phyloP scores from a whole-genome alignment of 2,329 filamentous ascomycete genomes.

The Monilinia vaccinii-corymbosi region DNA sequence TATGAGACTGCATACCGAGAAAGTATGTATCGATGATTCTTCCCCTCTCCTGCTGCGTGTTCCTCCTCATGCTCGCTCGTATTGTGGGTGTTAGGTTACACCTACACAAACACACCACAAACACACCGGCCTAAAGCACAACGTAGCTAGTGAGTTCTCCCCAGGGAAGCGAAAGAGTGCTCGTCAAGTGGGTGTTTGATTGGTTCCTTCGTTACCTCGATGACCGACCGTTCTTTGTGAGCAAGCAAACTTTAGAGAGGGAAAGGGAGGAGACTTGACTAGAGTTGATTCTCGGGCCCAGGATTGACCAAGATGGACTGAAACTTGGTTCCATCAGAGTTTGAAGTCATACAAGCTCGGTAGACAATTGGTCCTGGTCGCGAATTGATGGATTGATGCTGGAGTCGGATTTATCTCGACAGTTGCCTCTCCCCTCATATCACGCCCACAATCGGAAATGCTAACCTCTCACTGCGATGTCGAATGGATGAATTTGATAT shows the following conservation, averaged over 20 bases:
- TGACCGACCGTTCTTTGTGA: background rate
- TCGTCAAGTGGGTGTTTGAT: background rate
- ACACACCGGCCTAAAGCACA: background rate
- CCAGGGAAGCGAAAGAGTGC: background rate
- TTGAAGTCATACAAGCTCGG: background rate
- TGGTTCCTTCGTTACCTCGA: background rate
- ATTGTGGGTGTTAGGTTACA: background rate
- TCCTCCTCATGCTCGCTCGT: too few relatives aligned
- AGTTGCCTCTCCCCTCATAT: too few relatives aligned
- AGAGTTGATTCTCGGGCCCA: background rate
- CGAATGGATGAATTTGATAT: background rate
- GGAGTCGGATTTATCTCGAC: too few relatives aligned
- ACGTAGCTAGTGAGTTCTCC: background rate
- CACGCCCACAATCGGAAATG: too few relatives aligned
- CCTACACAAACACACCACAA: background rate
- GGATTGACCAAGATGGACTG: background rate
- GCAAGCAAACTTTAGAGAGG: background rate
- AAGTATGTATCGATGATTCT: background rate
- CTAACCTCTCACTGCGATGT: too few relatives aligned
- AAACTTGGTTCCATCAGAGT: background rate
- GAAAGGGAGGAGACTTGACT: background rate
- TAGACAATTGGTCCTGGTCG: background rate
- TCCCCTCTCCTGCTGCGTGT: too few relatives aligned
- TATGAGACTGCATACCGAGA: background rate
- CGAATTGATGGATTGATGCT: background rate